Base-by-base conservation (phyloP, 768 basidiomycete genomes). In the Kwoniella europaea region DNA sequence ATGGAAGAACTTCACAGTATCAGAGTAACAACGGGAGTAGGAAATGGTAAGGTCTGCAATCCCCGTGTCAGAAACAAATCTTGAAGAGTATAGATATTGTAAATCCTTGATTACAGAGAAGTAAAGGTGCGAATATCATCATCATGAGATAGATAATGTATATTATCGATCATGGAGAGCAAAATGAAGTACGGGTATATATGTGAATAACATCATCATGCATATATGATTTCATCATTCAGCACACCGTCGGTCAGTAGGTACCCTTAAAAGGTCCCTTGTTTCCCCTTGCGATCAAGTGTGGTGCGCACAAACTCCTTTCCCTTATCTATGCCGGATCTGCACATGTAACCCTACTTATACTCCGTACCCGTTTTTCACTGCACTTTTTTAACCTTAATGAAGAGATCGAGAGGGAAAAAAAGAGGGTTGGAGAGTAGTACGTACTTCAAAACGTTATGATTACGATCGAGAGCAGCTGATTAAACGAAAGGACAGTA, bases 21-120 rank as follows among this genome's bases (percentile, higher is more conserved):
- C n/a, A 55, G 20, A n/a, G n/a, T 55, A 50, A 52, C 52, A 65
- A 42, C 15, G n/a, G 20, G 52, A 55, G 35, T 43, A 35, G 53
- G 27, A 54, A 65, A 53, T 65, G 50, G 53, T 65, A 52, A 65
- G 22, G 12, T 6, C 35, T 35, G 35, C 35, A 35, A 35, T 35
- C 35, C 35, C 35, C 35, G 6, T 1, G 0, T 35, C 35, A 35
- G 35, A 35, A 35, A 35, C 27, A 9, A 35, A 9, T 0, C 35
- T 35, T 35, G 35, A 35, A 35, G 35, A 35, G 35, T 0, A 50
- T 10, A 6, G 12, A 50, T 50, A 50, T 50, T 35, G 46, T 18
- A 50, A 50, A 50, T 15, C 46, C 46, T 50, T 50, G 46, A 50
- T 15, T 16, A 15, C 46, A 50, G 46, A 18, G 35, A 35, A 35